A percentile compares a stretch with the other conserved stretches of the same genome.
Evolutionary conservation across 805 yeast species (phyloP).

Genomic region (Kodamaea kaohsiungensis): DNA sequence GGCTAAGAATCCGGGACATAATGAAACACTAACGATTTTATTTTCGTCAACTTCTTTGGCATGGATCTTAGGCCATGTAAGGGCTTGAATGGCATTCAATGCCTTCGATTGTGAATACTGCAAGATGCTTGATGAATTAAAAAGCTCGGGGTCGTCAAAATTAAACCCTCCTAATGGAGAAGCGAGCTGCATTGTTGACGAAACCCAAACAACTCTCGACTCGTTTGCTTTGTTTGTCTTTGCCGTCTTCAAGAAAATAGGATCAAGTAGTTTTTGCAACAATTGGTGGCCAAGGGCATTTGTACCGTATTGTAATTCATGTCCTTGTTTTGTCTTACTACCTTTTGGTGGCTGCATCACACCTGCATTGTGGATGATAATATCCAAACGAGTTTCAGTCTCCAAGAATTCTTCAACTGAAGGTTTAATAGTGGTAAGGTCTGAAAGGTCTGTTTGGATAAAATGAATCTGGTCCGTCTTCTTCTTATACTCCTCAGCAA

Average conservation of each 20-base stretch:
- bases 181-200: conserved; percentile 38
- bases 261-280: conserved; percentile 39
- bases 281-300: conserved; percentile 49
- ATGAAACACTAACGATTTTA: conserved; percentile 32
- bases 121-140: conserved; percentile 15
- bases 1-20: conserved; percentile 44
- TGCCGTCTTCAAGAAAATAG: conserved; percentile 37
- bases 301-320: conserved; percentile 47
- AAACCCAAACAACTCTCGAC: conserved; percentile 47
- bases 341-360: conserved; percentile 41
- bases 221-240: conserved; percentile 19
- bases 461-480: conserved; percentile 5
- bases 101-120: conserved; percentile 49
- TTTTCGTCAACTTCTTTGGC: conserved; percentile 17
- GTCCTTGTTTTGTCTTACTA: conserved; percentile 42
- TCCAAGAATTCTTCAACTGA: conserved; percentile 27
- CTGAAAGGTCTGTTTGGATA: conserved; percentile 11
- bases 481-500: conserved; percentile 20
- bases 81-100: conserved; percentile 35
- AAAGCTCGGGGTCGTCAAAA: conserved; percentile 25
- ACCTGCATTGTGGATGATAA: conserved; percentile 27
- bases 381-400: conserved; percentile 17
- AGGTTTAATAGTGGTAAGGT: conserved; percentile 13
- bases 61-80: conserved; percentile 33
- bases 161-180: conserved; percentile 34